Conservation (phyloP, 306 rosid genomes). For the Abrus precatorius region DNA sequence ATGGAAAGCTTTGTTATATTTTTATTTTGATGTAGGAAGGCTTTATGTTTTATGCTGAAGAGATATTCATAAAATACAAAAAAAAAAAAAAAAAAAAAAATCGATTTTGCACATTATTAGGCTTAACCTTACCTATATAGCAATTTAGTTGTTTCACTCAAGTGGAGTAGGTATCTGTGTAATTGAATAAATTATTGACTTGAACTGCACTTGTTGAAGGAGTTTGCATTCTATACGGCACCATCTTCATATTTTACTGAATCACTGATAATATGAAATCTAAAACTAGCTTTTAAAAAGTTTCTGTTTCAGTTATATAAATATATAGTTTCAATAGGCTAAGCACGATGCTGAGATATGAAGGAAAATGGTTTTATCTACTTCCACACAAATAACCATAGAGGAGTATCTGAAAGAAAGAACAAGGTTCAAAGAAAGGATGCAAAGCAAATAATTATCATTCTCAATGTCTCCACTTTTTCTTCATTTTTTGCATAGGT, state of each 20-base stretch:
- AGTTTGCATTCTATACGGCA: not conserved
- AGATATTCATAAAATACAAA: not conserved
- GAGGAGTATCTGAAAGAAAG: not conserved
- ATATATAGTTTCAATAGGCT: slow-evolving; percentile 13
- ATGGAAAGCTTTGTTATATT: no score
- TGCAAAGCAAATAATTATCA: slow-evolving; percentile 23
- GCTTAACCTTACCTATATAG: not conserved
- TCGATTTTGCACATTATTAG: not conserved
- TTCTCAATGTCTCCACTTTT: slow-evolving; percentile 8
- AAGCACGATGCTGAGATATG: slow-evolving; percentile 15
- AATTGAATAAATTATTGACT: not conserved
- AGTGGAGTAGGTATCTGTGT: not conserved
- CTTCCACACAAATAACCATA: not conserved
- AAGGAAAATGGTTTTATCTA: not conserved
- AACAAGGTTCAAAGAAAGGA: slow-evolving; percentile 9
- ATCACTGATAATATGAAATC: not conserved
- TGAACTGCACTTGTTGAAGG: not conserved
- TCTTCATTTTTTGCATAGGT: slow-evolving; percentile 12
- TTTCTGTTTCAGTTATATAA: not conserved
- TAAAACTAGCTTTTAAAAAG: not conserved
- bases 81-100: not conserved
- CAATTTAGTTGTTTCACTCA: slow-evolving; percentile 13
- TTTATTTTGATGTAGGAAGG: not conserved
- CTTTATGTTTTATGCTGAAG: not conserved
- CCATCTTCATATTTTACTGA: not conserved